Evolutionary conservation across 164 flowering plant species (phyloP).

Genomic region (Magnolia changhungtana): DNA sequence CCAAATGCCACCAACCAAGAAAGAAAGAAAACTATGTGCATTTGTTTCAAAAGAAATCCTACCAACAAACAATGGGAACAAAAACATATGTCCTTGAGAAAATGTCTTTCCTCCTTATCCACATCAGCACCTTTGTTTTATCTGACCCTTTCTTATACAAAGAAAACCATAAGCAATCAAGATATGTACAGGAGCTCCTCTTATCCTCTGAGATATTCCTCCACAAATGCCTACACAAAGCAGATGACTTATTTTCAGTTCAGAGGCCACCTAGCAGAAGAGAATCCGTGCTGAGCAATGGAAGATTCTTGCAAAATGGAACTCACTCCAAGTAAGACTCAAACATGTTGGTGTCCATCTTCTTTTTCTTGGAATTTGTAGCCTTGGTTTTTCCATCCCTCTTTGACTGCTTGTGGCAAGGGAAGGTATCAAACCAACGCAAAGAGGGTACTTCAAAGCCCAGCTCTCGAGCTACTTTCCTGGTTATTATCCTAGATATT

Average conservation of each 20-base stretch:
- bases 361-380: slow-evolving; percentile 6
- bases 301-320: not conserved
- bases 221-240: slow-evolving; percentile 26
- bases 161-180: slow-evolving; percentile 33
- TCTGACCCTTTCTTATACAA: slow-evolving; percentile 15
- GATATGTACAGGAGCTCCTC: slow-evolving; percentile 19
- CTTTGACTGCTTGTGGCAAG: slow-evolving; percentile 20
- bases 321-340: slow-evolving; percentile 27
- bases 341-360: slow-evolving; percentile 24
- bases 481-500: slow-evolving; percentile 14
- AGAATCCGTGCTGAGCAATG: not conserved
- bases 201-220: slow-evolving; percentile 18
- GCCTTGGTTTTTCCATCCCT: not conserved
- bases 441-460: slow-evolving; percentile 14
- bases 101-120: slow-evolving; percentile 23
- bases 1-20: not conserved
- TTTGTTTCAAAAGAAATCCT: not conserved
- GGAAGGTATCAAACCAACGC: slow-evolving; percentile 11
- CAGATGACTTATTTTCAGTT: not conserved
- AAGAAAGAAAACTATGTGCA: not conserved
- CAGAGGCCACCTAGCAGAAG: not conserved
- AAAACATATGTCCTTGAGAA: slow-evolving; percentile 28
- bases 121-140: slow-evolving; percentile 21
- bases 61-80: slow-evolving; percentile 35
- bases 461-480: slow-evolving; percentile 3